Percentiles rank a stretch among this genome's conserved stretches.
These are phyloP conservation scores for Gossypium bickii DNA, from an alignment of 345 rosid genomes.

Conservation along the genomic window DNA sequence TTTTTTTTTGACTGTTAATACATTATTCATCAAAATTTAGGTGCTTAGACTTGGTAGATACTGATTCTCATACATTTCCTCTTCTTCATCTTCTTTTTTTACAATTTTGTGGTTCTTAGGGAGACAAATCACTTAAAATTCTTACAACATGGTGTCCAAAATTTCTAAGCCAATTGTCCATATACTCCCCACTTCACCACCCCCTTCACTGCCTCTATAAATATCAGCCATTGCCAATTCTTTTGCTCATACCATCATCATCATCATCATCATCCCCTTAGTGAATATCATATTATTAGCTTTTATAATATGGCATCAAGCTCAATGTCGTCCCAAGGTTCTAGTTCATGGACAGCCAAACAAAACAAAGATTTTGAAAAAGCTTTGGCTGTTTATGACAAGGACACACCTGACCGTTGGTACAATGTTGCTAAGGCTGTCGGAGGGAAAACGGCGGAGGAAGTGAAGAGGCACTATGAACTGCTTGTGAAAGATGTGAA, in stretches of 20 bases:
- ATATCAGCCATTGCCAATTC: conserved; percentile 45
- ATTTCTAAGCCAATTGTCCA: conserved; percentile 41
- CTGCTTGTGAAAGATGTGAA: conserved; percentile 63
- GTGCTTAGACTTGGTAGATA: conserved; percentile 17
- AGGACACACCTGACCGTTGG: conserved; percentile 99
- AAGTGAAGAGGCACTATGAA: conserved; percentile 79
- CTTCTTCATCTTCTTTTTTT: conserved; percentile 14
- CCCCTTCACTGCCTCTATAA: conserved; percentile 48
- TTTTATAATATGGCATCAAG: conserved; percentile 54
- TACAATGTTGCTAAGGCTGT: conserved; percentile 85
- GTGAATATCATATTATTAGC: not conserved
- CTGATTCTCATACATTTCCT: conserved; percentile 35
- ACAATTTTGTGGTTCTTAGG: conserved; percentile 41
- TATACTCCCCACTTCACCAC: conserved; percentile 28
- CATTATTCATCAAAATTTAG: no score
- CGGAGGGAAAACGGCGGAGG: conserved; percentile 79
- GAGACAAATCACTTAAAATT: conserved; percentile 60
- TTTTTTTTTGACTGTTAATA: no score
- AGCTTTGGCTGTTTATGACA: conserved; percentile 84
- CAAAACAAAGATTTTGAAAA: conserved; percentile 92
- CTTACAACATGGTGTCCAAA: conserved; percentile 23
- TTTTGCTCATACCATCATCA: conserved; percentile 33
- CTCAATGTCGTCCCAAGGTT: conserved; percentile 70
- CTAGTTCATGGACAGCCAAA: conserved; percentile 71
- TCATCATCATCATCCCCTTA: not conserved